These are phyloP conservation scores for Ustilago tritici DNA, from an alignment of 1,284 basidiomycete species.

Conservation along the genomic window DNA sequence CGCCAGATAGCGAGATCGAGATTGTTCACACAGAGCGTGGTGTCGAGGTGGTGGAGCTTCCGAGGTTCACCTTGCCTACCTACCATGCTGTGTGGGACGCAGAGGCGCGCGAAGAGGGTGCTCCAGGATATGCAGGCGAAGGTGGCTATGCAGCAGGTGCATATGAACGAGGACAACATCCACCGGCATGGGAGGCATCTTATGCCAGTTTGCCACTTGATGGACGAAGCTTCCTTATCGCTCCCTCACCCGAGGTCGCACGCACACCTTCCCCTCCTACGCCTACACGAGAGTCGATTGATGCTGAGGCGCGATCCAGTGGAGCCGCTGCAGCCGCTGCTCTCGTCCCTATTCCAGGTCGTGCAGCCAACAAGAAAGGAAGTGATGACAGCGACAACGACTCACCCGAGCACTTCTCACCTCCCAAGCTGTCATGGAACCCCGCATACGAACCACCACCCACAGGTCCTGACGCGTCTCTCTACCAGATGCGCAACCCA, in stretches of 20 bases:
- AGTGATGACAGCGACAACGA: constrained; percentile 25
- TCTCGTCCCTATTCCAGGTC: constrained; percentile 18
- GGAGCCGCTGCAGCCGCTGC: constrained; percentile 12
- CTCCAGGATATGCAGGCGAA: not conserved
- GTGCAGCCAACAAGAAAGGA: not conserved
- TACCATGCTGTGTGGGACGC: constrained; percentile 82
- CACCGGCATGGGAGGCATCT: constrained; percentile 73
- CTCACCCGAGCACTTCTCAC: constrained; percentile 52
- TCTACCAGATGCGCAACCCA: constrained; percentile 71
- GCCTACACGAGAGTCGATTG: constrained; percentile 40
- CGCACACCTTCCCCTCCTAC: constrained; percentile 57
- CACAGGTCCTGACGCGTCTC: constrained; percentile 62
- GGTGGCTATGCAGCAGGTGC: not conserved
- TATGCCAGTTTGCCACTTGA: constrained; percentile 84
- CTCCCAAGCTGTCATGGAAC: constrained; percentile 71
- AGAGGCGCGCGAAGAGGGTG: constrained; percentile 40
- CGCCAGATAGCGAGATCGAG: constrained; percentile 49
- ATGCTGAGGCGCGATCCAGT: constrained; percentile 23
- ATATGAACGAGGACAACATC: constrained; percentile 36
- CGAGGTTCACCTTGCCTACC: constrained; percentile 77
- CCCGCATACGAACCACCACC: constrained; percentile 72
- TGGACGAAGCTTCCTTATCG: constrained; percentile 85
- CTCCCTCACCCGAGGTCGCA: constrained; percentile 72
- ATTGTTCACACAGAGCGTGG: constrained; percentile 57
- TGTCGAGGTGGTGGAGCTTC: constrained; percentile 69